Base-by-base conservation (phyloP, 164 flowering plant genomes). In the Liriodendron chinense region DNA sequence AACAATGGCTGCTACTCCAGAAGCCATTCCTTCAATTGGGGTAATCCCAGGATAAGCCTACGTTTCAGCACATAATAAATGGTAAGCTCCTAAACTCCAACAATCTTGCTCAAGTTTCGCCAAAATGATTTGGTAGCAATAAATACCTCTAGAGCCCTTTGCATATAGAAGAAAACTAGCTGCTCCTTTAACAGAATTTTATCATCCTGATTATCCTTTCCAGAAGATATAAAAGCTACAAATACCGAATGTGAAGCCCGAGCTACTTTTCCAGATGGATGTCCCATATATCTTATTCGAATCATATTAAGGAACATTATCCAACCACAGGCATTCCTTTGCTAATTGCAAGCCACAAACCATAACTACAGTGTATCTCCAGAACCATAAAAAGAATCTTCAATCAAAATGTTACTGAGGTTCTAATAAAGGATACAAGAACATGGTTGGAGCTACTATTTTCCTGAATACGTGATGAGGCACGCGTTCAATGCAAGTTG, bases 21-120 rank as follows among this genome's bases (percentile, higher is more conserved):
- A 90, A 77, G 97, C 96, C 89, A 93, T 76, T 57, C 98, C 96
- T 72, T 96, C 97, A 78, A 91, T 89, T 49, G 99, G 98, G 34
- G 98, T 94, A 47, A 82, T 80, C 68, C 79, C 92, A 47, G 99
- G 99, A 85, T 86, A 96, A 21, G 82, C 96, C 98, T 94, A 70
- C 74, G 82, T 43, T 72, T 65, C 23, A 62, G 69, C 26, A 69
- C 0, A 74, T 0, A 67, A 67, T 28, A n/a, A 10, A 23, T 22
- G 24, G 13, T n/a, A 67, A 67, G 53, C 18, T 22, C 28, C 65
- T n/a, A 59, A 48, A 53, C 59, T 25, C 2, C 47, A 26, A 67
- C 9, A 53, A 67, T 67, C 13, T 53, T 69, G 23, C 65, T 24
- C 20, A 66, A 68, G 59, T 47, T 72, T 68, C 2, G 23, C 3